phyloP scores from a whole-genome alignment of 1,284 basidiomycete species.

The Fomitiporia mediterranea region DNA sequence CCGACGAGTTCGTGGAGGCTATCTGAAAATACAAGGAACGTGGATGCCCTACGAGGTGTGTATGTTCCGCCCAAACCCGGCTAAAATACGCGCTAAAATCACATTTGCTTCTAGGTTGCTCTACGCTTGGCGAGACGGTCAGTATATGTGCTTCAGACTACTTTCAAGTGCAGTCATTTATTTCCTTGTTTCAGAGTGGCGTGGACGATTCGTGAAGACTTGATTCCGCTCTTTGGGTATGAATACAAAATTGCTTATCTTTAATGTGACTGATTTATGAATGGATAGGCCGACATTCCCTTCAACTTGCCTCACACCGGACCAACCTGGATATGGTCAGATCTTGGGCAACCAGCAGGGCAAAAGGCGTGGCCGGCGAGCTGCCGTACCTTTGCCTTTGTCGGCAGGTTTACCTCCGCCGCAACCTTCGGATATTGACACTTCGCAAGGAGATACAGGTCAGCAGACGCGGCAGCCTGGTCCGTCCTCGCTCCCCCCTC shows the following conservation, averaged over 20 bases:
- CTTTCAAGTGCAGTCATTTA: constrained; percentile 7
- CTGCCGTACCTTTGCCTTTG: constrained; percentile 24
- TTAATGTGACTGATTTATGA: constrained; percentile 22
- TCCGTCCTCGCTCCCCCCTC: constrained; percentile 8
- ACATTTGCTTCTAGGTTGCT: constrained; percentile 47
- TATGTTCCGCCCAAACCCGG: constrained; percentile 13
- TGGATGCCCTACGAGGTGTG: constrained; percentile 84
- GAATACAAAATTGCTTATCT: constrained; percentile 22
- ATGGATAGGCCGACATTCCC: constrained; percentile 62
- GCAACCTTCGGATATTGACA: constrained; percentile 17
- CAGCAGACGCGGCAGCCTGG: constrained; percentile 18
- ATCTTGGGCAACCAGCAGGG: constrained; percentile 60
- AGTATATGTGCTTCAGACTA: constrained; percentile 26
- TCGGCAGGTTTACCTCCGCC: constrained; percentile 19
- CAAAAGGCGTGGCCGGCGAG: constrained; percentile 57
- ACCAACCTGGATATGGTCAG: constrained; percentile 78
- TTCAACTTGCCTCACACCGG: constrained; percentile 70
- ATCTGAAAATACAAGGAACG: constrained; percentile 84
- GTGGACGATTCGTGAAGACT: constrained; percentile 82
- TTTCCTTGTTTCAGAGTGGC: constrained; percentile 55
- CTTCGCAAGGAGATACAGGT: constrained; percentile 9
- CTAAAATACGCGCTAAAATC: constrained; percentile 9
- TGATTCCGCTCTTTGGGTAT: constrained; percentile 79
- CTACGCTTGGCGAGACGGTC: constrained; percentile 71
- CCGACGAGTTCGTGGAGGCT: constrained; percentile 78